Base-by-base conservation (phyloP, 2,329 filamentous ascomycete genomes). In the Penicillium sp. region DNA sequence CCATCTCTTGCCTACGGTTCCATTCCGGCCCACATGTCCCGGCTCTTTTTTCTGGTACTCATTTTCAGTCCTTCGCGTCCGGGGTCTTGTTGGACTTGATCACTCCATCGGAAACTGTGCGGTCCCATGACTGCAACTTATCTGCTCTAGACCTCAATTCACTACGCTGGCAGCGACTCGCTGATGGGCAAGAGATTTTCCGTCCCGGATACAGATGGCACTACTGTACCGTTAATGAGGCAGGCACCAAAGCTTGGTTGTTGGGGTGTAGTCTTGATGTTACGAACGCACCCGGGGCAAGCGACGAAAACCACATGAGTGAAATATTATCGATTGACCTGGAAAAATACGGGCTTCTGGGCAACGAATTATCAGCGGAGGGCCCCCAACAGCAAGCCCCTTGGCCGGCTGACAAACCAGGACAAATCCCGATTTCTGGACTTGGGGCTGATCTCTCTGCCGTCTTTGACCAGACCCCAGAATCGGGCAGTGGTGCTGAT, bases 241-340 rank as follows among this genome's bases (percentile, higher is more conserved):
- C 96, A 65, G 93, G 93, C 5, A 97, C 94, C 6, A 96, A 96
- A 70, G 94, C 92, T 7, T 99, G 94, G 92, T 80, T 99, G 21
- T 82, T 99, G n/a, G 94, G 94, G 8, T 97, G 92, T 67, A 90
- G 90, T 2, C 88, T 90, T 3, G 91, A 96, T 36, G 77, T 82
- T 16, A 79, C 83, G 6, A 85, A 87, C 44, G 88, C 88, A 34
- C 79, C 87, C 14, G 87, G 84, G 1, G 82, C 84, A 13, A 88
- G 86, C 3, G 87, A 92, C 54, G 93, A 96, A 69, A 93, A 97
- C 70, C 95, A 95, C 69, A 81, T 99, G 44, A 96, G 92, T 64
- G 92, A 97, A 70, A 91, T 99, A 19, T 87, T 99, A 74, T 90
- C 93, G 63, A 90, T 99, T 60, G 94, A 99, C 71, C 82, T 99